A percentile compares a stretch with the other conserved stretches of the same genome.
These are phyloP conservation scores for Leptographium galeiforme DNA, from an alignment of 2,329 filamentous ascomycete species.

Conservation along the genomic window DNA sequence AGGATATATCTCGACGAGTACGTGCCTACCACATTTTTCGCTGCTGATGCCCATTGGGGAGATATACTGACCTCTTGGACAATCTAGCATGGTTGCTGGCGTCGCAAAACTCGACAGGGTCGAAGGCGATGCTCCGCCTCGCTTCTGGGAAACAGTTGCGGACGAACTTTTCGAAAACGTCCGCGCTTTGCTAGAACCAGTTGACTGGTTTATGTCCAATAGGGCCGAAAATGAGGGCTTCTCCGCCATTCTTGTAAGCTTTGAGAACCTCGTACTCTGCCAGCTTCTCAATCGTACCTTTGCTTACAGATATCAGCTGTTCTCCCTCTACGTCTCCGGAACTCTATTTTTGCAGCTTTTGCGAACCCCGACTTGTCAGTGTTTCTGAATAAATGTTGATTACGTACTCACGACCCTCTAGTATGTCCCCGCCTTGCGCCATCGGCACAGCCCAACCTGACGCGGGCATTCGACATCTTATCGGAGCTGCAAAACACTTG, in stretches of 20 bases:
- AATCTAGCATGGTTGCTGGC: neutral
- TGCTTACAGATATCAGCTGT: neutral
- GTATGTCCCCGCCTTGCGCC: constrained; percentile 1
- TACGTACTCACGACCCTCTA: neutral
- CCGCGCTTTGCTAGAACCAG: constrained; percentile 1
- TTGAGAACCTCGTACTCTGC: neutral
- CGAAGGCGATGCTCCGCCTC: neutral
- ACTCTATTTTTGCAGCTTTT: constrained; percentile 2
- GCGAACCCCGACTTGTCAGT: neutral
- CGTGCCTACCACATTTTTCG: neutral
- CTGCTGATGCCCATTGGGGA: too few relatives aligned
- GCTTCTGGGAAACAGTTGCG: neutral
- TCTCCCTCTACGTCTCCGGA: constrained; percentile 1
- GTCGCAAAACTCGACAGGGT: neutral
- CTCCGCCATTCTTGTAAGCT: neutral
- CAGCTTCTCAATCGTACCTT: neutral
- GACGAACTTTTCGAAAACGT: constrained; percentile 3
- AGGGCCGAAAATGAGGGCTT: constrained; percentile 4
- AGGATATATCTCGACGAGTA: neutral
- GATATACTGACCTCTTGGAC: neutral
- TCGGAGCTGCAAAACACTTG: constrained; percentile 3
- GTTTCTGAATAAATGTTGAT: neutral
- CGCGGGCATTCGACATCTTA: neutral
- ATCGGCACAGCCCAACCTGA: neutral
- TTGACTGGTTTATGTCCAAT: constrained; percentile 4